Evolutionary conservation across 75 land plant genomes (phyloP).

Genomic region (Pseudotsuga menziesii): DNA sequence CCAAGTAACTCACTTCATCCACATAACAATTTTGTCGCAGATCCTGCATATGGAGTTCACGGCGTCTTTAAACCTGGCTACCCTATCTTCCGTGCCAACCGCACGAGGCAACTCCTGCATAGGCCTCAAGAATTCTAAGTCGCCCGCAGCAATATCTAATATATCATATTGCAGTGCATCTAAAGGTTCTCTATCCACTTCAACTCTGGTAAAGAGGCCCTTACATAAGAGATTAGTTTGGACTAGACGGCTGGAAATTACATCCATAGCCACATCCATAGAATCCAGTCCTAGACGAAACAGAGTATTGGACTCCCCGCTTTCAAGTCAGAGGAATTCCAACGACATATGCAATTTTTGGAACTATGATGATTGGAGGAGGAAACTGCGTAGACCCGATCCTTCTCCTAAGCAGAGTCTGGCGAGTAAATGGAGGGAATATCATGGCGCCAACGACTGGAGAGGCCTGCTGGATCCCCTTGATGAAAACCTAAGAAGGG

Average conservation of each 20-base stretch:
- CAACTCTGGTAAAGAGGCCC: neutral
- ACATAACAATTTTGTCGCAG: too few relatives aligned
- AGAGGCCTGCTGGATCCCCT: slow-evolving; percentile 22
- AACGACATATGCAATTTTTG: too few relatives aligned
- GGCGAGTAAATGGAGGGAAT: slow-evolving; percentile 9
- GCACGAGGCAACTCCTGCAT: neutral
- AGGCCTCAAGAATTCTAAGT: neutral
- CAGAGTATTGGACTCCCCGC: neutral
- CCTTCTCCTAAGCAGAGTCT: neutral
- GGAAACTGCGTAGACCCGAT: too few relatives aligned
- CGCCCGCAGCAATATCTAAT: neutral
- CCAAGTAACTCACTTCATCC: too few relatives aligned
- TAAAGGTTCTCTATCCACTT: neutral
- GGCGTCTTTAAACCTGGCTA: neutral
- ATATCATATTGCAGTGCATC: neutral
- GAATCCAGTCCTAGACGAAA: neutral
- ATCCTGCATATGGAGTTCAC: neutral
- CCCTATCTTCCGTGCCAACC: neutral
- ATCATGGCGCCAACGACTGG: slow-evolving; percentile 17
- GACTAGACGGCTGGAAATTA: neutral
- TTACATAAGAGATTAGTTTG: neutral
- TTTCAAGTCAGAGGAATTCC: too few relatives aligned
- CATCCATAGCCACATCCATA: neutral
- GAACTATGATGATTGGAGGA: too few relatives aligned
- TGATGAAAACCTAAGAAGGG: slow-evolving; percentile 20